Conservation (phyloP, 768 basidiomycete species). For the Trametes sanguinea region DNA sequence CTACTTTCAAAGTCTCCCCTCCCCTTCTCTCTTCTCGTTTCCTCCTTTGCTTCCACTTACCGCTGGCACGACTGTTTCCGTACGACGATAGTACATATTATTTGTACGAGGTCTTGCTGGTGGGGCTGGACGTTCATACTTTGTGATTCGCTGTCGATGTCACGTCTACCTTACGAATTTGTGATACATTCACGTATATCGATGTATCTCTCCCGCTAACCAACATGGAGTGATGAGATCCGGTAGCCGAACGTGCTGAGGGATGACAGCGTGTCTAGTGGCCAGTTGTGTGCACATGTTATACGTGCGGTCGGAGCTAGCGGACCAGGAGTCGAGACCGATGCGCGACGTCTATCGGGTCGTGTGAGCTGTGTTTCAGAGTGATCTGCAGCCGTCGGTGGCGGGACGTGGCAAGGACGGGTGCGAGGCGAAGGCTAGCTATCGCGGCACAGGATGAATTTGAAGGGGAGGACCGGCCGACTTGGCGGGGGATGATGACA, state of each 20-base stretch:
- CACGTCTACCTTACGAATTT: too few relatives aligned
- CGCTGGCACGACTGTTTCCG: slow-evolving; percentile 6
- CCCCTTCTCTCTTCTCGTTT: not conserved
- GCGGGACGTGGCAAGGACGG: not conserved
- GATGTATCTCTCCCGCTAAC: too few relatives aligned
- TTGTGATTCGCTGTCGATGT: not conserved
- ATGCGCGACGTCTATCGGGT: not conserved
- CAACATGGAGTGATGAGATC: too few relatives aligned
- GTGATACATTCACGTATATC: too few relatives aligned
- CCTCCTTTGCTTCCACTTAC: not conserved
- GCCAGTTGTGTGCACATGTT: not conserved
- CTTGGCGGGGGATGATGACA: too few relatives aligned
- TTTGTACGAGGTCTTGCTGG: not conserved
- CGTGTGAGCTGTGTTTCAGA: not conserved
- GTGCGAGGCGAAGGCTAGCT: too few relatives aligned
- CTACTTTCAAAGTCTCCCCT: not conserved
- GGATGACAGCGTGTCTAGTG: too few relatives aligned
- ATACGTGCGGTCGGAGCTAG: not conserved
- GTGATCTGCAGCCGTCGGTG: not conserved
- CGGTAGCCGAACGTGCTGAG: too few relatives aligned
- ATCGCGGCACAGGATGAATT: too few relatives aligned
- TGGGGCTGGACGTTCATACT: not conserved
- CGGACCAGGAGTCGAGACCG: not conserved
- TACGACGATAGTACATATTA: not conserved
- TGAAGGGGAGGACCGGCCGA: too few relatives aligned